Conservation (phyloP, 345 rosid genomes). For the Kandelia obovata region DNA sequence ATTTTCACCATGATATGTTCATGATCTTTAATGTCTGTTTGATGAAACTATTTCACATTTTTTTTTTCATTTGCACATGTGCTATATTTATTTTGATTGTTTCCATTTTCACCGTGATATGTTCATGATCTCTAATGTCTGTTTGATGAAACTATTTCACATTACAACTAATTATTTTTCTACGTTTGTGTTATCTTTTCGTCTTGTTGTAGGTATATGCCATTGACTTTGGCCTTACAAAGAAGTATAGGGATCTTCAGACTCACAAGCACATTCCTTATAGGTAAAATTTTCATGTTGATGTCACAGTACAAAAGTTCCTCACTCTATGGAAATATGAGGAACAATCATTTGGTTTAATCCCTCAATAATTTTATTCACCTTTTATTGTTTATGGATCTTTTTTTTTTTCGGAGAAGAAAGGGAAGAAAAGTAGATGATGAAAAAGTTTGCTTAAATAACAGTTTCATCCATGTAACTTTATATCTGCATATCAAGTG, state of each 20-base stretch:
- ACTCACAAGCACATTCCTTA: conserved; percentile 86
- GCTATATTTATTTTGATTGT: too few relatives aligned
- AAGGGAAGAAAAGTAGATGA: too few relatives aligned
- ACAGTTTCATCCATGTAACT: background rate
- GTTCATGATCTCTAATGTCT: too few relatives aligned
- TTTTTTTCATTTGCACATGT: too few relatives aligned
- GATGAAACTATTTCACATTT: background rate
- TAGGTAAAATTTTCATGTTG: conserved; percentile 39
- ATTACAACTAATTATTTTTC: background rate
- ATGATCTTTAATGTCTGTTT: too few relatives aligned
- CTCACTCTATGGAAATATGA: background rate
- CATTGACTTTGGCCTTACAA: conserved; percentile 87
- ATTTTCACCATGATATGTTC: too few relatives aligned
- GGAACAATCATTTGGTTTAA: too few relatives aligned
- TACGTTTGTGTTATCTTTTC: background rate
- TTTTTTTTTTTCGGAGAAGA: background rate
- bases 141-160: too few relatives aligned
- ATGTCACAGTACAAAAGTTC: background rate
- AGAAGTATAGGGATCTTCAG: conserved; percentile 89
- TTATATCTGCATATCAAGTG: background rate
- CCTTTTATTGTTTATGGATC: background rate
- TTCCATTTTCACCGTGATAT: too few relatives aligned
- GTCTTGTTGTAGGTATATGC: conserved; percentile 50
- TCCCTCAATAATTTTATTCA: too few relatives aligned
- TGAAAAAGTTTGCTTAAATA: background rate